Base-by-base conservation (phyloP, 2,329 filamentous ascomycete genomes). In the Talaromyces pinophilus region DNA sequence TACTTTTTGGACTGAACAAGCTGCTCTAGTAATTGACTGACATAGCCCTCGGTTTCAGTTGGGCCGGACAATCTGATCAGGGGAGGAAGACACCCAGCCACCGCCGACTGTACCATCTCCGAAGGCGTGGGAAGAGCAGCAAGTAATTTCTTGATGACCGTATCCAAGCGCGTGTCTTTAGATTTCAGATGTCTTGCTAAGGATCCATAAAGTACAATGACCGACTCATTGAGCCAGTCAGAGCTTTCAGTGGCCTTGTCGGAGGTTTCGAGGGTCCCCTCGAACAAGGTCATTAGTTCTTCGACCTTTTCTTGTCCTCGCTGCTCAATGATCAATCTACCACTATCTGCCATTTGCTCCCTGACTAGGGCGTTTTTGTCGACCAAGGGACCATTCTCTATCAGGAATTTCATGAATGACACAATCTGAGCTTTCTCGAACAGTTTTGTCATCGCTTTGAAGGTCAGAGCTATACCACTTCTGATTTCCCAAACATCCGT, bases 161-260 rank as follows among this genome's bases (percentile, higher is more conserved):
- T 88, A 0, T 93, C 92, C 59, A 98, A 87, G 73, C 96, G 93
- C 70, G 88, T 81, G 77, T 99, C 95, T n/a, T 93, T 92, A 7
- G 88, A 80, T 71, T 91, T 87, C 67, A 99, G 82, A 82, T 99
- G 95, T 62, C 92, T 88, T 52, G 93, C 95, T 44, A 99, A 82
- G 62, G 96, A 94, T 76, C 95, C 95, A 73, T 99, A 99, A 77
- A 99, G 90, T 72, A 99, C 95, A 71, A 99, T 93, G 62, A 99
- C 93, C 19, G 96, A 95, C 80, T 99, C 95, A 72, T 97, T 97
- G 69, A 98, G 91, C 67, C 92, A 87, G 78, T 99, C 96, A 19
- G 92, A 89, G 63, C 90, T 87, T 70, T 93, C 88, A 0, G 90
- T 93, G 66, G 88, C 90, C 75, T 90, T 92, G 76, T 95, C 92